A percentile compares a stretch with the other conserved stretches of the same genome.
phyloP scores from a whole-genome alignment of 2,329 filamentous ascomycete species.

The Cordyceps cicadae region DNA sequence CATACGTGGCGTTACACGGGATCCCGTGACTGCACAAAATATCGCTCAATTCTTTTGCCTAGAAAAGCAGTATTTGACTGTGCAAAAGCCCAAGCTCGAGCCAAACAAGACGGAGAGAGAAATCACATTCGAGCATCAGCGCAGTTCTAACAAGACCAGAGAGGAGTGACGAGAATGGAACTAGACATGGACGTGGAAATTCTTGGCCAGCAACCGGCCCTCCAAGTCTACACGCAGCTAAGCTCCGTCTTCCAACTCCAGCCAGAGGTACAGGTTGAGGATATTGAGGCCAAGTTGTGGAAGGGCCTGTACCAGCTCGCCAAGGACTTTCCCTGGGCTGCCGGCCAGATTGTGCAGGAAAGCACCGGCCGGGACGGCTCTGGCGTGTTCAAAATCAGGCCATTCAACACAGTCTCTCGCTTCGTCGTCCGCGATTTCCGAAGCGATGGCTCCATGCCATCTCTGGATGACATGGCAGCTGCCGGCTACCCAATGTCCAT shows the following conservation, averaged over 20 bases:
- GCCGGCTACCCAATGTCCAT: slow-evolving; percentile 38
- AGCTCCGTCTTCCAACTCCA: slow-evolving; percentile 30
- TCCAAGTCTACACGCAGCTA: slow-evolving; percentile 40
- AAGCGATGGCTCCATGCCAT: slow-evolving; percentile 25
- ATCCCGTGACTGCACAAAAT: neutral
- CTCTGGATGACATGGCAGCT: slow-evolving; percentile 28
- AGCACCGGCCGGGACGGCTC: slow-evolving; percentile 19
- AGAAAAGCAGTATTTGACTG: neutral
- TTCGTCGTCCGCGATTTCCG: slow-evolving; percentile 37
- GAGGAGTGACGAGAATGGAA: no score
- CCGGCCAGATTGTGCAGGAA: slow-evolving; percentile 35
- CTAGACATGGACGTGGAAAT: slow-evolving; percentile 28
- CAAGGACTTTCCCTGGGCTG: slow-evolving; percentile 36
- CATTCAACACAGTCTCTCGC: slow-evolving; percentile 22
- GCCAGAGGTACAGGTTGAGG: slow-evolving; percentile 14
- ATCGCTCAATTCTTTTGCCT: neutral
- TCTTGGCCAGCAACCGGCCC: slow-evolving; percentile 32
- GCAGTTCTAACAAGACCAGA: neutral
- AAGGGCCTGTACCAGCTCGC: slow-evolving; percentile 31
- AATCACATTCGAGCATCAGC: neutral
- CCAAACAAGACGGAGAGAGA: neutral
- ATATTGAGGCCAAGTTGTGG: slow-evolving; percentile 24
- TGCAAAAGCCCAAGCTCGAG: neutral
- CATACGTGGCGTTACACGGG: neutral
- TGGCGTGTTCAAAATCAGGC: slow-evolving; percentile 32